phyloP scores from a whole-genome alignment of 345 rosid genomes.

The Eucalyptus caleyi region DNA sequence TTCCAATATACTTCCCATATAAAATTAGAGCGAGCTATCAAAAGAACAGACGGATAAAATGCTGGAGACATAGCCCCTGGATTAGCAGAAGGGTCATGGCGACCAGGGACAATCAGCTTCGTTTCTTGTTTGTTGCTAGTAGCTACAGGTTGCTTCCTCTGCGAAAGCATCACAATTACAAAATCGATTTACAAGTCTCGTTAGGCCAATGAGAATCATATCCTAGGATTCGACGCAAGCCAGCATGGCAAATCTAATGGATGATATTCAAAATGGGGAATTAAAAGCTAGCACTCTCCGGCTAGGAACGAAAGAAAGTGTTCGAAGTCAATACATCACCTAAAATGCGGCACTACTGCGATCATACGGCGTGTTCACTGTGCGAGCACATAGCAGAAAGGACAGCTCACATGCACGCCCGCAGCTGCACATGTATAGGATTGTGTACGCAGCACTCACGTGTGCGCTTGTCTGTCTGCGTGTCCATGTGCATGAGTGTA shows the following conservation, averaged over 20 bases:
- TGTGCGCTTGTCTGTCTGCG: background rate
- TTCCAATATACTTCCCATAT: background rate
- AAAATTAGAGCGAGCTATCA: background rate
- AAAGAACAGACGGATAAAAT: background rate
- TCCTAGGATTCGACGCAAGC: background rate
- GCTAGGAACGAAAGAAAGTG: too few species aligned
- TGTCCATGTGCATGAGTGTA: background rate
- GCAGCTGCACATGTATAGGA: background rate
- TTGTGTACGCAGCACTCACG: background rate
- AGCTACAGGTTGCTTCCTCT: conserved; percentile 69
- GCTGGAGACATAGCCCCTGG: conserved; percentile 49
- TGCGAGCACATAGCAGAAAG: background rate
- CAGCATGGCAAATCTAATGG: background rate
- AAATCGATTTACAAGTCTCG: background rate
- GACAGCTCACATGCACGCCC: background rate
- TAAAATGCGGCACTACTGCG: background rate
- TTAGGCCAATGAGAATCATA: background rate
- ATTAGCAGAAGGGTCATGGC: conserved; percentile 91
- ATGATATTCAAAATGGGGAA: background rate
- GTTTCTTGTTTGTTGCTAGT: conserved; percentile 68
- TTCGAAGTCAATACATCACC: background rate
- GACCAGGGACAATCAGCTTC: conserved; percentile 78
- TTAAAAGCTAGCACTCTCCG: background rate
- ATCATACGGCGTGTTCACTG: background rate
- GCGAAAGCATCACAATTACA: background rate